Evolutionary conservation across 345 rosid genomes (phyloP), one percentile per base, ranked within the genome.

Genomic region (Sonneratia caseolaris): DNA sequence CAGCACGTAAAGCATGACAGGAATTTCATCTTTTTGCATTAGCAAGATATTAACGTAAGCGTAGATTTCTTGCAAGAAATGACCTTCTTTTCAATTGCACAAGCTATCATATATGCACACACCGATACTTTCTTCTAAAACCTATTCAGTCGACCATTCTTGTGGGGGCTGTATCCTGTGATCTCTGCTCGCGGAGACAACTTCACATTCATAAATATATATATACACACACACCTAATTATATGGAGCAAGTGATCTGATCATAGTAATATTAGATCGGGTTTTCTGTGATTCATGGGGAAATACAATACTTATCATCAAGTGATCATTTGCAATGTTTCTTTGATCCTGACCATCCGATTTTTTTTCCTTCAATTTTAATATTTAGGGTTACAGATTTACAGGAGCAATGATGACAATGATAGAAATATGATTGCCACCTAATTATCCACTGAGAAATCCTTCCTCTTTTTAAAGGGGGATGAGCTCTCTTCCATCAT

Each of bases 381-480:
- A 49, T 51, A 18, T 32, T 24, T 10, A 70, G 15, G 19, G 4
- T 24, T 62, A 27, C 22, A 3, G 22, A 53, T 53, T 1, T 53
- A 19, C 16, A 18, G n/a, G 22, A 53, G 27, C 27, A 62, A 35
- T 27, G 13, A 10, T 35, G 37, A 79, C 85, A 81, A 87, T 87
- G 80, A 83, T 80, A 68, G 42, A 72, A 79, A 82, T 84, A 85
- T 84, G 70, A 85, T 87, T 87, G 89, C 84, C 91, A 85, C 73
- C 89, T 81, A 84, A 85, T 79, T 81, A 84, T 84, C 89, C 91
- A 87, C 91, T 79, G 75, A 71, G 81, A 79, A 73, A 75, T 66
- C 18, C 43, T 40, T 40, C 32, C 42, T 70, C 71, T 66, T 79
- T 79, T 85, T 77, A 76, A 77, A 22, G 64, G 64, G 22, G 64